Evolutionary conservation across 1,284 basidiomycete genomes (phyloP).

Genomic region (Ganoderma resinaceum): DNA sequence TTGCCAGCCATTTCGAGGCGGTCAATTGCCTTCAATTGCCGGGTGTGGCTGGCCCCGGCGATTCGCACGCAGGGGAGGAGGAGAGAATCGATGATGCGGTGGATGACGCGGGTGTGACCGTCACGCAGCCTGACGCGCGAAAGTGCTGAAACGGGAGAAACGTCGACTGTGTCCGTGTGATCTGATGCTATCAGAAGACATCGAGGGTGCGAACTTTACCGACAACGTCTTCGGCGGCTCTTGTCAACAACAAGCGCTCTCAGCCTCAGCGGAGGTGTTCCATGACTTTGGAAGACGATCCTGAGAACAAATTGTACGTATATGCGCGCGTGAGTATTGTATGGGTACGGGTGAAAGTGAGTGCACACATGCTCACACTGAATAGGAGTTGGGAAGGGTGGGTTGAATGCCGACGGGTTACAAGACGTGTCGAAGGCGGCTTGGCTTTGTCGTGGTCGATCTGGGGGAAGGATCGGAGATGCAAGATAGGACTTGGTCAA

Average conservation of each 20-base stretch:
- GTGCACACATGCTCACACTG: not conserved
- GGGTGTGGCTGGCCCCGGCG: not conserved
- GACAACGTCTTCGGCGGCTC: not conserved
- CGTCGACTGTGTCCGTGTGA: constrained; percentile 17
- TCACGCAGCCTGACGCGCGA: not conserved
- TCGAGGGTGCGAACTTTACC: constrained; percentile 30
- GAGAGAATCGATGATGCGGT: not conserved
- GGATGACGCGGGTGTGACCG: not conserved
- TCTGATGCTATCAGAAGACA: constrained; percentile 29
- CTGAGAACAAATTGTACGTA: not conserved
- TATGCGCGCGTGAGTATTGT: not conserved
- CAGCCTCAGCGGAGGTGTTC: not conserved
- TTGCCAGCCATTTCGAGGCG: not conserved
- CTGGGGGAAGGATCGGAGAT: constrained; percentile 22
- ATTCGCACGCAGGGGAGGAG: not conserved
- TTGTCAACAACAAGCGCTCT: not conserved
- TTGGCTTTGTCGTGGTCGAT: constrained; percentile 14
- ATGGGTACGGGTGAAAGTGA: not conserved
- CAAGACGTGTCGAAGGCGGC: not conserved
- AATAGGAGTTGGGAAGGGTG: not conserved
- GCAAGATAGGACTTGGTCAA: not conserved
- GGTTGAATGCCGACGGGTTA: not conserved
- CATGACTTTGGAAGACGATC: not conserved
- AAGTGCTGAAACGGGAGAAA: constrained; percentile 2
- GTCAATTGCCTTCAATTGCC: not conserved